Percentiles rank a stretch among this genome's conserved stretches.
Evolutionary conservation across 331 rosid genomes (phyloP).

Genomic region (Cydonia oblonga): DNA sequence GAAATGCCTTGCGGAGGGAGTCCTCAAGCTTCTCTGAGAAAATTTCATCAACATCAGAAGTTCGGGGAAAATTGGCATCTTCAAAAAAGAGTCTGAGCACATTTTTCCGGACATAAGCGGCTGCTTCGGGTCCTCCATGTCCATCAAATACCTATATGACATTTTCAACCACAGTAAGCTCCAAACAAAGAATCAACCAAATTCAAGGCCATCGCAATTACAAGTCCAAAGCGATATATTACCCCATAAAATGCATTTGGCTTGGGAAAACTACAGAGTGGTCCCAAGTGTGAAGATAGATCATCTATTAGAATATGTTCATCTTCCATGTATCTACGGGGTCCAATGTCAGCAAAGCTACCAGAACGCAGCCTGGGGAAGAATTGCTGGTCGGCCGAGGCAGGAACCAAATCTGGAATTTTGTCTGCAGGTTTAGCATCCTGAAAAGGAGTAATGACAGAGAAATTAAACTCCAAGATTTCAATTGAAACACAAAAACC

Average conservation of each 20-base stretch:
- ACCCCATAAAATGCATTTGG: constrained; percentile 99
- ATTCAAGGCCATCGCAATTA: background rate
- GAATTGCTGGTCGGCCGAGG: constrained; percentile 28
- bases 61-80: constrained; percentile 57
- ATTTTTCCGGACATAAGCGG: constrained; percentile 62
- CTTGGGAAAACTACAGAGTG: constrained; percentile 46
- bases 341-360: constrained; percentile 86
- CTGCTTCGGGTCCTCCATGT: constrained; percentile 99
- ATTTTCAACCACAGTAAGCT: constrained; percentile 9
- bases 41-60: constrained; percentile 40
- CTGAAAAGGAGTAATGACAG: constrained; percentile 25
- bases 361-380: constrained; percentile 80
- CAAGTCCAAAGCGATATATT: constrained; percentile 9
- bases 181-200: background rate
- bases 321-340: constrained; percentile 91
- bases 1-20: constrained; percentile 59
- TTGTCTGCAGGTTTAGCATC: constrained; percentile 35
- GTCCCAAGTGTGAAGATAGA: constrained; percentile 54
- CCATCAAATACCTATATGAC: constrained; percentile 85
- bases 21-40: constrained; percentile 54
- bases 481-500: background rate
- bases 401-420: constrained; percentile 36
- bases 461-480: constrained; percentile 13
- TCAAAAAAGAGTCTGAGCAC: constrained; percentile 66
- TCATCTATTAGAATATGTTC: constrained; percentile 90